Base-by-base conservation (phyloP, 176 grass and related monocot species). In the Oryza glaberrima region DNA sequence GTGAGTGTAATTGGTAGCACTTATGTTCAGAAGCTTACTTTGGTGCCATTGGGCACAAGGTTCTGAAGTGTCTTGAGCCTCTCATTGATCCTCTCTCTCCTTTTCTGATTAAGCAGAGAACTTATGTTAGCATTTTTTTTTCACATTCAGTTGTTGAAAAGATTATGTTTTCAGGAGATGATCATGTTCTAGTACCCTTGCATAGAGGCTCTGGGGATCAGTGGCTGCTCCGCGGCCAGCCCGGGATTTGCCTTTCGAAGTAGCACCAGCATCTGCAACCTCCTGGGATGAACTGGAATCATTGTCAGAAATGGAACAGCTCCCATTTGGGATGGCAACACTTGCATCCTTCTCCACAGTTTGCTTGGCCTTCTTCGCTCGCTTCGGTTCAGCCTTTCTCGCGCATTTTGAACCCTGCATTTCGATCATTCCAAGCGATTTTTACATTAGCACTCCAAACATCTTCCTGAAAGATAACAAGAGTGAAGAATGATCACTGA, bases 21-120 rank as follows among this genome's bases (percentile, higher is more conserved):
- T 77, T 71, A 54, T 17, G 11, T 81, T 48, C 76, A 64, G 51
- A 84, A 56, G 32, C 82, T 81, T 88, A 95, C 94, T 64, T 97
- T 97, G n/a, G 95, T 97, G 67, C 95, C 95, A 74, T 97, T 94
- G 19, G 92, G 95, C 67, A 97, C 92, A 64, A 97, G 80, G 22
- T 67, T 84, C 83, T 94, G 92, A 34, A 97, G 80, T 76, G 85
- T 86, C 79, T 81, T 97, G 25, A 97, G 64, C 79, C 90, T 94
- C 90, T 94, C 92, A 19, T 97, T 97, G 84, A 97, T 97, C 74
- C 86, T 91, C 2, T 93, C 90, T 30, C 88, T 94, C 68, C 95
- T 84, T 83, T 93, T 93, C 90, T 97, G 92, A 56, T 89, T 68
- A 82, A 74, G 40, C 35, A 67, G 44, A 84, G 52, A 90, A 79